phyloP scores from a whole-genome alignment of 805 yeast species.

The Lipomyces yamanashiensis region DNA sequence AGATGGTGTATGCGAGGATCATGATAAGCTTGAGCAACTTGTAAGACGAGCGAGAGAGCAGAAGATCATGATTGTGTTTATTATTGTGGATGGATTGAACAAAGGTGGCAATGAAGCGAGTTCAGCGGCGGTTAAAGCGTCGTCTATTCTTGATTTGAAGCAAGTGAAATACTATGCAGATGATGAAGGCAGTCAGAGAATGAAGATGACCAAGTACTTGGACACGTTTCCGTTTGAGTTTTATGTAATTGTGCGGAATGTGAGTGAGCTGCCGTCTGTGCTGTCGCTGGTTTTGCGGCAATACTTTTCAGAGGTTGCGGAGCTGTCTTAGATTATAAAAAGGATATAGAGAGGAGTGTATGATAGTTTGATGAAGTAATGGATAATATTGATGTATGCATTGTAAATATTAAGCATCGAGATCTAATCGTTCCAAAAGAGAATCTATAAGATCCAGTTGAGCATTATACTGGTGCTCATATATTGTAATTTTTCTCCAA shows the following conservation, averaged over 20 bases:
- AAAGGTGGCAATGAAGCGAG: conserved; percentile 23
- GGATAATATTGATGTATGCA: neutral
- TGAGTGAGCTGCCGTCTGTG: conserved; percentile 89
- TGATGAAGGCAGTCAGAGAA: conserved; percentile 65
- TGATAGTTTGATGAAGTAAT: too few relatives aligned
- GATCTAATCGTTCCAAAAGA: conserved; percentile 47
- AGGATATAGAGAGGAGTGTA: too few relatives aligned
- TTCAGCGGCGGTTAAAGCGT: too few relatives aligned
- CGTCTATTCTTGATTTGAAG: conserved; percentile 88
- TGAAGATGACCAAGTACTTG: conserved; percentile 81
- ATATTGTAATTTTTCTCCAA: conserved; percentile 40
- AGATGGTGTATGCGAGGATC: conserved; percentile 98
- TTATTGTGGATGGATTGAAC: conserved; percentile 86
- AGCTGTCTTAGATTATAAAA: conserved; percentile 14
- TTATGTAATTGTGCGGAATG: conserved; percentile 89
- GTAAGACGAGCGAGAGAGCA: conserved; percentile 92
- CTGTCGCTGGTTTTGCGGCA: conserved; percentile 87
- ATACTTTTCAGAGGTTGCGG: conserved; percentile 77
- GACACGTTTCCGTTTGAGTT: conserved; percentile 97
- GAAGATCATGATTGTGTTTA: conserved; percentile 92
- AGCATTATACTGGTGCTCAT: conserved; percentile 45
- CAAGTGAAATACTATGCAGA: conserved; percentile 77
- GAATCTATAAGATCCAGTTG: conserved; percentile 51
- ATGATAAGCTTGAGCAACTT: conserved; percentile 75
- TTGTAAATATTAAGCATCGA: conserved; percentile 49